phyloP scores from a whole-genome alignment of 192 early-diverging fungal species.

The Coemansia javaensis region DNA sequence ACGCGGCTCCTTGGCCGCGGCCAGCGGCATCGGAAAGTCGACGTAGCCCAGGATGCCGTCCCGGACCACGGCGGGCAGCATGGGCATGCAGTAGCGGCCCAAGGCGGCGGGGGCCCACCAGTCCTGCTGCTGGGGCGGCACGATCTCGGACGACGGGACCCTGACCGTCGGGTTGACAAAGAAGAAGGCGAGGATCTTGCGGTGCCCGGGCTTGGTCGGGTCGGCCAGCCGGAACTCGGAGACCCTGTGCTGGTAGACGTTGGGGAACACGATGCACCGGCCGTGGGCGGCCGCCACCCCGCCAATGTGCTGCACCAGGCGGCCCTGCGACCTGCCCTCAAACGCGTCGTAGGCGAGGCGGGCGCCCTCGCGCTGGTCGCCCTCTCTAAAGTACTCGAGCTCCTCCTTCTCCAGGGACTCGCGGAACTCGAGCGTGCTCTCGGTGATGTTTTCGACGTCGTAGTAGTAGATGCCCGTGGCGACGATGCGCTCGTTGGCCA shows the following conservation, averaged over 20 bases:
- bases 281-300: constrained; percentile 49
- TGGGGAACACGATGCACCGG: constrained; percentile 67
- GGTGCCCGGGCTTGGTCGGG: constrained; percentile 55
- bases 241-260: constrained; percentile 66
- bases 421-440: constrained; percentile 57
- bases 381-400: constrained; percentile 7
- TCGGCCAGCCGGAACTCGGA: constrained; percentile 59
- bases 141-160: constrained; percentile 54
- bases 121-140: constrained; percentile 62
- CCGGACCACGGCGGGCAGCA: constrained; percentile 19
- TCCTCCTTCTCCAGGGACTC: constrained; percentile 5
- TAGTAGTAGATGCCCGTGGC: constrained; percentile 75
- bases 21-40: constrained; percentile 36
- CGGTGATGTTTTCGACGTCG: constrained; percentile 64
- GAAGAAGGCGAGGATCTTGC: constrained; percentile 69
- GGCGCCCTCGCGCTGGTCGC: constrained; percentile 10
- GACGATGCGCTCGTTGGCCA: constrained; percentile 64
- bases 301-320: constrained; percentile 43
- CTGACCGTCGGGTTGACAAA: constrained; percentile 59
- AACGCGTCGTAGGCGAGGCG: constrained; percentile 39
- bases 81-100: neutral
- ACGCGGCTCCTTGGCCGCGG: constrained; percentile 39
- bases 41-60: constrained; percentile 11
- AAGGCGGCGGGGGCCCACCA: constrained; percentile 35
- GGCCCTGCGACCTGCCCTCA: constrained; percentile 7